Percentiles rank a stretch among this genome's conserved stretches.
These are phyloP conservation scores for Polyporus tsugae DNA, from an alignment of 1,284 basidiomycete genomes.

Conservation along the genomic window DNA sequence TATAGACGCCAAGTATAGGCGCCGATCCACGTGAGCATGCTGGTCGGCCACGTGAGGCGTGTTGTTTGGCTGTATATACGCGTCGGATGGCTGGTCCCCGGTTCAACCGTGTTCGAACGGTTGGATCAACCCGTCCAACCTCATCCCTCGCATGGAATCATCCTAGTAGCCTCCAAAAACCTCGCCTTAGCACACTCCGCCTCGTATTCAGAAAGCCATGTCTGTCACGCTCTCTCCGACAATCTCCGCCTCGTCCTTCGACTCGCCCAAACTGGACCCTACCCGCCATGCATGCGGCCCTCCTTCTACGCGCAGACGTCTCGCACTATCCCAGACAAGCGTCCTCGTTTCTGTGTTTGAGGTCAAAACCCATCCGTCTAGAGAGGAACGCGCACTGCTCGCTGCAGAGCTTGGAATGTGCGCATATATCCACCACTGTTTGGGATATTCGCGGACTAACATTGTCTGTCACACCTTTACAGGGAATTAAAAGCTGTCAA, in stretches of 20 bases:
- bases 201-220: conserved; percentile 12
- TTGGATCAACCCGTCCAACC: conserved; percentile 7
- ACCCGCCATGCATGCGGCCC: conserved; percentile 16
- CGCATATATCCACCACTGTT: conserved; percentile 30
- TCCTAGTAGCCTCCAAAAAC: conserved; percentile 21
- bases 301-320: conserved; percentile 37
- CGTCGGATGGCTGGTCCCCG: conserved; percentile 25
- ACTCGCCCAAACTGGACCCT: conserved; percentile 23
- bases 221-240: conserved; percentile 26
- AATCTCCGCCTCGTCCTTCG: conserved; percentile 29
- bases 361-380: conserved; percentile 51
- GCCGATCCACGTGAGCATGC: conserved; percentile 19
- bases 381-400: conserved; percentile 51
- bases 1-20: conserved; percentile 2
- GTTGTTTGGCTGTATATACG: conserved; percentile 43
- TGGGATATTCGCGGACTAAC: neutral
- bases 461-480: conserved; percentile 8
- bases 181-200: neutral
- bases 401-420: conserved; percentile 54
- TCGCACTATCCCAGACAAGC: conserved; percentile 48
- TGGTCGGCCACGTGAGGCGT: conserved; percentile 33
- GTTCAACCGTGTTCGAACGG: conserved; percentile 22
- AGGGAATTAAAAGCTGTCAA: conserved; percentile 59
- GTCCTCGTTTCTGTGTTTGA: conserved; percentile 50
- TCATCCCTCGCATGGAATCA: conserved; percentile 22